A percentile compares a stretch with the other conserved stretches of the same genome.
Conservation (phyloP, 1,139 yeast genomes). For the Candida smagusa region DNA sequence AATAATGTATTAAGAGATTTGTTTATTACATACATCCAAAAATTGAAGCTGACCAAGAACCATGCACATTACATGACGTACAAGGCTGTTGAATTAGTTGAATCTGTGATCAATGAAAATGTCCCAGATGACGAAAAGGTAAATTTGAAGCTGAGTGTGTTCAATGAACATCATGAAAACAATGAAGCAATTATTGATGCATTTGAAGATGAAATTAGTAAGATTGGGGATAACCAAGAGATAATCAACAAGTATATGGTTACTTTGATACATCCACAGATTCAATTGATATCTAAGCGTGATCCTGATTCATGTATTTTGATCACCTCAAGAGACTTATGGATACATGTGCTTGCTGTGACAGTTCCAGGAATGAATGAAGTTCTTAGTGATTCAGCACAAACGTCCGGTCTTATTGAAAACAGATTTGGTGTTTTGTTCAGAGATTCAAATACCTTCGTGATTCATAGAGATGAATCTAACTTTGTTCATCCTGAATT, state of each 20-base stretch:
- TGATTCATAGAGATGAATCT: constrained; percentile 45
- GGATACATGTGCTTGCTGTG: constrained; percentile 59
- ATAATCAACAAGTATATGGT: constrained; percentile 37
- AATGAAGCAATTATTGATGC: constrained; percentile 34
- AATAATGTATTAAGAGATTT: constrained; percentile 63
- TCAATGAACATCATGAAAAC: constrained; percentile 15
- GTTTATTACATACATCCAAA: constrained; percentile 59
- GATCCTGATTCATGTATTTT: constrained; percentile 39
- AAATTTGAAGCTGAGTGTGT: constrained; percentile 12
- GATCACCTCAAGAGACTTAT: constrained; percentile 69
- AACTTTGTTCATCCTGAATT: constrained; percentile 21
- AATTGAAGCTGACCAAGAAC: constrained; percentile 54
- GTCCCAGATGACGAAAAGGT: constrained; percentile 13
- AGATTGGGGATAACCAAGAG: constrained; percentile 28
- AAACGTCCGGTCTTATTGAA: constrained; percentile 54
- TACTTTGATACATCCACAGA: constrained; percentile 44
- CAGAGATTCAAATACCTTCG: constrained; percentile 69
- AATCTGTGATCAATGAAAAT: constrained; percentile 26
- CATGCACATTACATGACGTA: constrained; percentile 55
- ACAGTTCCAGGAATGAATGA: constrained; percentile 49
- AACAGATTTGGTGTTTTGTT: constrained; percentile 67
- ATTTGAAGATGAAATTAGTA: constrained; percentile 32
- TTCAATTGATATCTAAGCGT: constrained; percentile 35
- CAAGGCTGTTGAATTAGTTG: constrained; percentile 67
- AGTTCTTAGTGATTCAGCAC: constrained; percentile 33